Base-by-base conservation (phyloP, 345 rosid genomes). In the Rhizophora apiculata region DNA sequence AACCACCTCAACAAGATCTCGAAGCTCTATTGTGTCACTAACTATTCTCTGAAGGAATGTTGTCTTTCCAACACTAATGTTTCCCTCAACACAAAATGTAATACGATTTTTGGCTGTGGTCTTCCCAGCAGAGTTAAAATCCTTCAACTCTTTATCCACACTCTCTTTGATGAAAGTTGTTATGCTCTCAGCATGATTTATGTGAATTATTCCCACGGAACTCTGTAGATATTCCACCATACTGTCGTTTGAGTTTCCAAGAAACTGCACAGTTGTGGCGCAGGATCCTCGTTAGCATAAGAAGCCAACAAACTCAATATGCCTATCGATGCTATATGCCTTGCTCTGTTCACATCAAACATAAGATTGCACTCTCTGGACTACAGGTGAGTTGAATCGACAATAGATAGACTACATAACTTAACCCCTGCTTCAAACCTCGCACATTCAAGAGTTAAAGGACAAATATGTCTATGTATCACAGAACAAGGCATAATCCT, bases 31-130 rank as follows among this genome's bases (percentile, higher is more conserved):
- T 1, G 99, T 92, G 70, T 95, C 99, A 73, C 92, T 89, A 13
- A 96, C 97, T 57, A 95, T 95, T 69, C 84, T 95, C 89, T 92
- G 91, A 51, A 92, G 98, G 78, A 95, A 95, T 16, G 99, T 95
- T n/a, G 99, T 87, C 85, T 95, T 95, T 2, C 99, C 99, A 0
- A 95, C 99, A 62, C 99, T 95, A 22, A 95, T 95, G 78, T 95
- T 95, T 32, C 99, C 98, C 82, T 95, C 99, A 30, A 95, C 98
- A 69, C 99, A 95, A 63, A 95, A 85, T 4, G 99, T 95, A 62
- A 95, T 68, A 59, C 94, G 81, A 22, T 92, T 86, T 81, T 86
- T 89, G 0, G 61, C 57, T 24, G 84, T 62, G 3, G 83, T 22
- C 53, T 78, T 83, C 39, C 24, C 75, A 16, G 82, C 89, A 10